These are phyloP conservation scores for Beta lomatogona DNA, from an alignment of 179 eudicot genomes.

Conservation along the genomic window DNA sequence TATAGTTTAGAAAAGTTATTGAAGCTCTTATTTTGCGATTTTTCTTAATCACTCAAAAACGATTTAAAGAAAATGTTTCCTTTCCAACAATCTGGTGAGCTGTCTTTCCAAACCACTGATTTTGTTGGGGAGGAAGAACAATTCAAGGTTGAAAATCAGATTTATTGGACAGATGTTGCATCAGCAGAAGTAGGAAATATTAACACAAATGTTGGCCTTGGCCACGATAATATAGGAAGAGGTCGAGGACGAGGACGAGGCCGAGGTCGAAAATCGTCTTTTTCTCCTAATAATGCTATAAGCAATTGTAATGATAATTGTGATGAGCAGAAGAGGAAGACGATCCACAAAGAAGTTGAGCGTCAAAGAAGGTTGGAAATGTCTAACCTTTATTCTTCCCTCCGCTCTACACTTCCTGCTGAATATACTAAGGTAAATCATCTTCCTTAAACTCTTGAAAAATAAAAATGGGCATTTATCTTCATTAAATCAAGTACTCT, in stretches of 20 bases:
- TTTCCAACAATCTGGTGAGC: conserved; percentile 11
- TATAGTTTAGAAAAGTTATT: background rate
- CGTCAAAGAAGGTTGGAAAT: conserved; percentile 52
- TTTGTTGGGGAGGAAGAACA: conserved; percentile 21
- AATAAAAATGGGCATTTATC: background rate
- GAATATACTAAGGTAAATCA: conserved; percentile 45
- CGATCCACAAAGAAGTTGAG: conserved; percentile 40
- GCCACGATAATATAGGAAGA: background rate
- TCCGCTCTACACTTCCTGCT: conserved; percentile 41
- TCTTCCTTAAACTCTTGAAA: background rate
- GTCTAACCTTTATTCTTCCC: conserved; percentile 41
- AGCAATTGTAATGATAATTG: conserved; percentile 4
- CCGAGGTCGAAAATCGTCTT: conserved; percentile 14
- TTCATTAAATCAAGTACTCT: too few relatives aligned
- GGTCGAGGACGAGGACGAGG: conserved; percentile 20
- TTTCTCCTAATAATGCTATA: background rate
- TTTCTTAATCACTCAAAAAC: background rate
- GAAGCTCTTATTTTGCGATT: background rate
- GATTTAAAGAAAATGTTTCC: conserved; percentile 27
- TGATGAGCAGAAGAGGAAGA: conserved; percentile 31
- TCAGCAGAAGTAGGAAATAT: conserved; percentile 2
- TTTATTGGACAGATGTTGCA: conserved; percentile 8
- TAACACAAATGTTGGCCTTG: background rate
- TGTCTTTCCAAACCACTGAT: conserved; percentile 19
- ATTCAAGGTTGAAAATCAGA: conserved; percentile 18